These are phyloP conservation scores for Paraphysoderma sedebokerense DNA, from an alignment of 371 early-diverging fungal genomes.

Conservation along the genomic window DNA sequence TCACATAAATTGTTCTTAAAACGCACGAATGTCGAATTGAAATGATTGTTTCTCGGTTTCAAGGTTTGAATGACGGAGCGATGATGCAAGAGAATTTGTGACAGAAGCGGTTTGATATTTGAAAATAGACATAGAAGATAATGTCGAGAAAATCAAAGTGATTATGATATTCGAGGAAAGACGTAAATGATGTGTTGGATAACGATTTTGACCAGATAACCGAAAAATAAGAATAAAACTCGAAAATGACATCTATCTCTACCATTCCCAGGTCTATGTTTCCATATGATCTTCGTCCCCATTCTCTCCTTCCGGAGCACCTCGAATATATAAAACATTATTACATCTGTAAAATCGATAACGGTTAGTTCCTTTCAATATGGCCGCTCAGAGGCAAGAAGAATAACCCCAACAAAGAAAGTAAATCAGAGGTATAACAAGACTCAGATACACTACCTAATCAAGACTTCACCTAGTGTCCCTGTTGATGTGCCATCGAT, in stretches of 20 bases:
- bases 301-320: constrained; percentile 3
- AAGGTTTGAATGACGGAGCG: no score
- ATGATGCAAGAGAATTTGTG: no score
- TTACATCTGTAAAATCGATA: constrained; percentile 41
- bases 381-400: background rate
- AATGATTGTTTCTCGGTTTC: no score
- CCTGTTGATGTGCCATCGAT: constrained; percentile 79
- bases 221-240: background rate
- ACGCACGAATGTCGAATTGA: no score
- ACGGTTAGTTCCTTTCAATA: background rate
- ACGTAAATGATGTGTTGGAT: no score
- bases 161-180: no score
- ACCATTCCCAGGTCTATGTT: background rate
- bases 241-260: background rate
- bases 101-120: no score
- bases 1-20: no score
- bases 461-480: constrained; percentile 80
- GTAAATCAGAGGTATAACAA: background rate
- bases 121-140: no score
- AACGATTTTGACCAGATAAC: no score
- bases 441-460: constrained; percentile 33
- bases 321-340: constrained; percentile 71
- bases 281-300: constrained; percentile 2
- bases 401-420: background rate
- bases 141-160: no score